Evolutionary conservation across 805 yeast genomes (phyloP), one percentile per base, ranked within the genome.

Genomic region (Clavispora santaluciae): DNA sequence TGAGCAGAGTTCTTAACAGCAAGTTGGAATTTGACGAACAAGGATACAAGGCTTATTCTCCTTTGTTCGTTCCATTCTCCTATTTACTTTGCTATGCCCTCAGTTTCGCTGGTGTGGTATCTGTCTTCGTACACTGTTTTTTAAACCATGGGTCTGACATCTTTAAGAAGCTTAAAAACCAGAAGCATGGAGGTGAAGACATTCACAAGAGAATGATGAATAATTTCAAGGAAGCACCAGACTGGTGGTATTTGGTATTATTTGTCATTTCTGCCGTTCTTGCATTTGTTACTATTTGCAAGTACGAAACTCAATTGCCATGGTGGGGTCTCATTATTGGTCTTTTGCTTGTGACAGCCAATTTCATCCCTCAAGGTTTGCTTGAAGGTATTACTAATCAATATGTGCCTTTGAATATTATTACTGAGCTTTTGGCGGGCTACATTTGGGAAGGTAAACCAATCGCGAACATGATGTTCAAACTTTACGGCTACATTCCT

Each of bases 161-260:
- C 15, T 26, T 41, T 6, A 38, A 39, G 16, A 49, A 46, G 24
- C 38, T 55, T 35, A 46, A 26, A 22, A 44, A 54, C 31, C 46
- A 49, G 2, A 44, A 44, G 6, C 48, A 48, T 20, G 41, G 48
- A 17, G 51, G 51, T 6, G 46, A 50, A 18, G 59, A 54, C 31
- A 46, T 54, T n/a, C 59, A 54, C 47, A 41, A 44, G 38, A 44
- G 59, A 18, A 41, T 51, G 36, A 49, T 53, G 51, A 46, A 42
- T 26, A 47, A 47, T 34, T 54, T 48, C 35, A 46, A 44, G 24
- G 49, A 49, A 21, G 59, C 51, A 4, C 59, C 59, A 9, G 43
- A 38, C 31, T 54, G 57, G 57, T 54, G 59, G 59, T 51, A 48
- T 20, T 49, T 21, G 11, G 33, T 50, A 1, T 39, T 44, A 21